Base-by-base conservation (phyloP, 116 monocot genomes). In the Zostera marina region DNA sequence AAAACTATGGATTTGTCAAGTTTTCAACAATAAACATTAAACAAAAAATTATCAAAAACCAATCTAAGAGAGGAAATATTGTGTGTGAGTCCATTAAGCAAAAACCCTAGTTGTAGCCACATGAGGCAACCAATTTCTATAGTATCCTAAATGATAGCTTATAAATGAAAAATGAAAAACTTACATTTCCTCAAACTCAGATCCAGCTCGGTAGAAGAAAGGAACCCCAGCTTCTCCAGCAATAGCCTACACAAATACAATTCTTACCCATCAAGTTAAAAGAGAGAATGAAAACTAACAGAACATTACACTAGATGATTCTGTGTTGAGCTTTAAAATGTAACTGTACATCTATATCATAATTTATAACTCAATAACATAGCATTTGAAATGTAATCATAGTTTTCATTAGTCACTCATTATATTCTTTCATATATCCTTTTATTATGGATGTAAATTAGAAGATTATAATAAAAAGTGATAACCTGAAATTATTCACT, bases 141-240 rank as follows among this genome's bases (percentile, higher is more conserved):
- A 32, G 32, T 5, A 32, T 14, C 10, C 14, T 12, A 3, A 23
- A 55, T 13, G 25, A 22, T 24, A 24, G 7, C 25, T 13, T 14
- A 55, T 12, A 22, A 55, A 24, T 14, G 23, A 24, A 24, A 20
- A 7, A 17, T 41, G 14, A 41, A 12, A 15, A 61, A 48, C 94
- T 73, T 79, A 94, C 94, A 94, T 94, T 80, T 94, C 94, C 70
- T 94, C 94, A 76, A 94, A 88, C 73, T 94, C 94, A 69, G 94
- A 94, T 52, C 94, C 94, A 69, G 94, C 94, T 77, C 88, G 79
- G 56, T 88, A 94, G 72, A 94, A 94, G 65, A 94, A 94, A 14
- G 94, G 94, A 51, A 94, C 94, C 7, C 94, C 88, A 67, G 94
- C 89, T 82, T 94, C 94, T 62, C 94, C 94, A 61, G 94, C 94